Evolutionary conservation across 2,329 filamentous ascomycete species (phyloP).

Genomic region (Paramyrothecium roridum): DNA sequence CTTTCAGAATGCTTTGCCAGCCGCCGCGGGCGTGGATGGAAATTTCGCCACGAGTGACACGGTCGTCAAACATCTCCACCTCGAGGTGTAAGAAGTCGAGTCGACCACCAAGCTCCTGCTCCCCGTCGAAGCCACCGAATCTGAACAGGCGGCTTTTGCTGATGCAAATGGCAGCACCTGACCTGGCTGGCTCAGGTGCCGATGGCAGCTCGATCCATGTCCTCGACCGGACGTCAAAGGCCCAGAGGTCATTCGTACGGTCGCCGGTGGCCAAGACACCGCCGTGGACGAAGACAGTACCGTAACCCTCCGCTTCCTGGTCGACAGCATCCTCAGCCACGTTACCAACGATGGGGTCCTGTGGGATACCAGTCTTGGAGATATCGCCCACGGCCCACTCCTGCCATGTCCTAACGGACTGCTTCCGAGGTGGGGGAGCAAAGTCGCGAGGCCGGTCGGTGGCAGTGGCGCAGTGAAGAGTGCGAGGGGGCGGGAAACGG

Average conservation of each 20-base stretch:
- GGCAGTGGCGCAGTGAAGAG: constrained; percentile 64
- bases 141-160: constrained; percentile 66
- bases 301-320: constrained; percentile 59
- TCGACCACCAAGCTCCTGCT: constrained; percentile 64
- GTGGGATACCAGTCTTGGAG: constrained; percentile 53
- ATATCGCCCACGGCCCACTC: constrained; percentile 55
- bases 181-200: constrained; percentile 64
- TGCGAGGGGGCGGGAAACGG: constrained; percentile 59
- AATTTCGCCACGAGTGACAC: constrained; percentile 44
- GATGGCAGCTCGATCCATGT: constrained; percentile 66
- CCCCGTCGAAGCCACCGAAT: constrained; percentile 78
- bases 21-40: constrained; percentile 45
- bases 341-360: constrained; percentile 55
- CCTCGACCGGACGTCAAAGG: constrained; percentile 62
- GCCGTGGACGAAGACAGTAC: constrained; percentile 73
- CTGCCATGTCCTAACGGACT: constrained; percentile 43
- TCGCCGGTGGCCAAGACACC: constrained; percentile 65
- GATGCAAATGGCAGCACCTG: constrained; percentile 65
- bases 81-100: constrained; percentile 64
- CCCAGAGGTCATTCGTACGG: constrained; percentile 69
- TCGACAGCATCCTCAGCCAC: constrained; percentile 57
- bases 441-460: constrained; percentile 56
- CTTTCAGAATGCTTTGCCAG: constrained; percentile 52
- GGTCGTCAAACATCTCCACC: constrained; percentile 54
- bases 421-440: constrained; percentile 25